Base-by-base conservation (phyloP, 176 grass and related monocot species). In the Oryza glaberrima region DNA sequence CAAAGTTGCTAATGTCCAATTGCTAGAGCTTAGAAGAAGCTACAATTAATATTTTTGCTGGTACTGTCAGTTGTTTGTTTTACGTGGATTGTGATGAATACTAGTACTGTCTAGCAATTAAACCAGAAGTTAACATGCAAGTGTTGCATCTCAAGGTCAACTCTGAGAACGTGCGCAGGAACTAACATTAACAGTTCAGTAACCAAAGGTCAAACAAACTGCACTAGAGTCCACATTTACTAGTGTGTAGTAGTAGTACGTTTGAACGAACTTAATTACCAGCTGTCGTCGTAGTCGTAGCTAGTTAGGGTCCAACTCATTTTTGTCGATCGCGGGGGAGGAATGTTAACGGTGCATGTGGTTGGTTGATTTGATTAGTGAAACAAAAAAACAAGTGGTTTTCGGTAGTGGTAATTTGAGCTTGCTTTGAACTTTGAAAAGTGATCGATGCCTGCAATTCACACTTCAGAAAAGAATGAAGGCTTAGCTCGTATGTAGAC, bases 121-220 rank as follows among this genome's bases (percentile, higher is more conserved):
- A 79, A 61, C 68, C 72, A 44, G 8, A 44, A 44, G 38, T 54
- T 41, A n/a, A 11, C 6, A 25, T 41, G 43, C 49, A 44, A 54
- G 49, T 30, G 49, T 82, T 56, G 20, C 68, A 63, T 72, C 68
- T 61, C 22, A 82, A 82, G 80, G 80, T 82, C 80, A 82, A 82
- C 80, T 82, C 68, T 82, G 48, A 72, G 48, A 82, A 82, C 80
- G 51, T 72, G 80, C 78, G 22, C 30, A 34, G n/a, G 40, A 60
- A 49, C 8, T 72, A 58, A 22, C 56, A 61, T 7, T 61, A 61
- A 61, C 19, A 9, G 20, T 61, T 7, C 6, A 22, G 20, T 22
- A 22, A 61, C 19, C 56, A 22, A 61, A 61, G 7, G 20, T 61
- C 56, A n/a, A 3, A 10, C 56, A 61, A 22, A 61, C 5, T 61